Evolutionary conservation across 2,329 filamentous ascomycete genomes (phyloP).

Genomic region (Fusarium anguioides): DNA sequence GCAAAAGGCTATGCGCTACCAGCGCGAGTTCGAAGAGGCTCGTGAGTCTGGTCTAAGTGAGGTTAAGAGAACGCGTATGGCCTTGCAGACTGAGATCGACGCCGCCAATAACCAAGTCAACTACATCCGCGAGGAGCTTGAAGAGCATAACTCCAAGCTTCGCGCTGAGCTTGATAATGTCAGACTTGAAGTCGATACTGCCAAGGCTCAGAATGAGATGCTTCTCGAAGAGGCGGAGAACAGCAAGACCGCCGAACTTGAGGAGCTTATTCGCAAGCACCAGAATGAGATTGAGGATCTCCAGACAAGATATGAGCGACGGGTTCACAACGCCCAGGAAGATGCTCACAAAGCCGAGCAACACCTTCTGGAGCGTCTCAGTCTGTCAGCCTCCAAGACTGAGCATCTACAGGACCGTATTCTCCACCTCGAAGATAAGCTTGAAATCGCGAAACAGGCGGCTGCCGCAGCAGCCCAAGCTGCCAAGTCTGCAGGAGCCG

Average conservation of each 20-base stretch:
- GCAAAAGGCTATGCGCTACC: conserved; percentile 73
- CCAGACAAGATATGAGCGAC: conserved; percentile 78
- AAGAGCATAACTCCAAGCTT: conserved; percentile 79
- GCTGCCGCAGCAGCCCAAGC: conserved; percentile 85
- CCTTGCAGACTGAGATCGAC: conserved; percentile 85
- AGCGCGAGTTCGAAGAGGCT: conserved; percentile 87
- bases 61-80: conserved; percentile 80
- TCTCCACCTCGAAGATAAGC: conserved; percentile 85
- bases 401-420: conserved; percentile 89
- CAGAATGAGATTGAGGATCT: conserved; percentile 79
- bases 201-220: conserved; percentile 84
- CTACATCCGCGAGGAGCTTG: conserved; percentile 81
- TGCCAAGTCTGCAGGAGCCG: conserved; percentile 68
- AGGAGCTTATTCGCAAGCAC: conserved; percentile 67
- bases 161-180: conserved; percentile 81
- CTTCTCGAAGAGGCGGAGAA: conserved; percentile 83
- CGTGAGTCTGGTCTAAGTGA: conserved; percentile 83
- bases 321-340: conserved; percentile 78
- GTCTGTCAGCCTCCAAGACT: conserved; percentile 84
- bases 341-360: conserved; percentile 84
- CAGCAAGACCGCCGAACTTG: conserved; percentile 68
- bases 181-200: conserved; percentile 82
- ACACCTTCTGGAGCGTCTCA: conserved; percentile 83
- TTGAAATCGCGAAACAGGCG: conserved; percentile 89
- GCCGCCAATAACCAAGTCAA: conserved; percentile 88